A percentile compares a stretch with the other conserved stretches of the same genome.
These are phyloP conservation scores for Cucurbita moschata DNA, from an alignment of 306 rosid species.

Conservation along the genomic window DNA sequence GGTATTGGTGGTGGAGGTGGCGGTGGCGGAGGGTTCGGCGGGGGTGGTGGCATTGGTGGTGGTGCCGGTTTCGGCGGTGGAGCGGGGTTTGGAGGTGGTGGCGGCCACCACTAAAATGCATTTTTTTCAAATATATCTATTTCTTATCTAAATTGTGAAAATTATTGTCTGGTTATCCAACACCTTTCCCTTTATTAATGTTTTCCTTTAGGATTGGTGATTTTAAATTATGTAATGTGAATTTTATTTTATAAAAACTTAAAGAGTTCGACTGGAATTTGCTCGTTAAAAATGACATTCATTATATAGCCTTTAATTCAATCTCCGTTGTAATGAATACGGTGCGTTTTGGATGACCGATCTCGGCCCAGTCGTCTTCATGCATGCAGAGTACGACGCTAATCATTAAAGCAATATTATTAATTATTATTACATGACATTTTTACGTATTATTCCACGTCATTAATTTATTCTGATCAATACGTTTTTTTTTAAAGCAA, in stretches of 20 bases:
- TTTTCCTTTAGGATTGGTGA: not conserved
- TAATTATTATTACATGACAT: not conserved
- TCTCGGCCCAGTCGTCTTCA: not conserved
- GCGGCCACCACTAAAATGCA: conserved; percentile 14
- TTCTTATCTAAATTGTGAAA: not conserved
- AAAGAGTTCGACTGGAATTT: too few relatives aligned
- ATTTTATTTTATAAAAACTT: too few relatives aligned
- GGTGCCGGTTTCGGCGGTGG: conserved; percentile 18
- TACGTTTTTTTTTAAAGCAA: not conserved
- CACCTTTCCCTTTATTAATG: not conserved
- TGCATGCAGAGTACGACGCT: not conserved
- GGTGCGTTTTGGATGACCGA: not conserved
- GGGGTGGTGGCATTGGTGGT: conserved; percentile 6
- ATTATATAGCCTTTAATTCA: not conserved
- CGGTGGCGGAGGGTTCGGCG: conserved; percentile 7
- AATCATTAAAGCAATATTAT: not conserved
- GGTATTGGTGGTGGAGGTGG: not conserved
- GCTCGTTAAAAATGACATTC: too few relatives aligned
- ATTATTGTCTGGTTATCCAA: not conserved
- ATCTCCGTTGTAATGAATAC: not conserved
- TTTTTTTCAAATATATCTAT: not conserved
- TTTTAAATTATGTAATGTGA: not conserved
- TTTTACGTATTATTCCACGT: not conserved
- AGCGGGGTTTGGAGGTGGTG: conserved; percentile 10
- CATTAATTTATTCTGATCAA: not conserved